These are phyloP conservation scores for Liriodendron chinense DNA, from an alignment of 164 flowering plant genomes.

Conservation along the genomic window DNA sequence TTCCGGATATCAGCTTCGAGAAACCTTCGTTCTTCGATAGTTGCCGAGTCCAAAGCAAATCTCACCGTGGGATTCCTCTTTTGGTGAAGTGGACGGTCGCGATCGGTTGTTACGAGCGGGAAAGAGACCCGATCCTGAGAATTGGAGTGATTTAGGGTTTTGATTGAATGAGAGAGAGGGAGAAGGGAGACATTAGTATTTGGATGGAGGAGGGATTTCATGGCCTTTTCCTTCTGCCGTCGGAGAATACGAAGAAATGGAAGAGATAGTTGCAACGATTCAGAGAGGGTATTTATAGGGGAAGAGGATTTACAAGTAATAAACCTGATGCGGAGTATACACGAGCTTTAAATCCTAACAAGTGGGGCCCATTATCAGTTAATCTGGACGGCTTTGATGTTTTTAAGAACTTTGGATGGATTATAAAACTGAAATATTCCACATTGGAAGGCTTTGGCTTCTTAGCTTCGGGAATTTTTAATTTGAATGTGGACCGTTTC, in stretches of 20 bases:
- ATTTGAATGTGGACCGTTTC: too few species aligned
- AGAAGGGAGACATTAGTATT: slow-evolving; percentile 18
- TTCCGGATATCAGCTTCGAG: slow-evolving; percentile 41
- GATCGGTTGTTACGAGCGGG: background rate
- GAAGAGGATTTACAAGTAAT: too few species aligned
- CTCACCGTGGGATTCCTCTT: slow-evolving; percentile 12
- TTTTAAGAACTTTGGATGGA: too few species aligned
- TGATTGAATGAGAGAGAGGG: slow-evolving; percentile 13
- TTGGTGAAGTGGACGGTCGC: slow-evolving; percentile 9
- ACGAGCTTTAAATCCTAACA: too few species aligned
- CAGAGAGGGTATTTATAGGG: background rate
- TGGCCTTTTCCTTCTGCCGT: slow-evolving; percentile 14
- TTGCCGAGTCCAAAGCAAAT: slow-evolving; percentile 37
- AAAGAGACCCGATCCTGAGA: slow-evolving; percentile 6
- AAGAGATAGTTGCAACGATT: background rate
- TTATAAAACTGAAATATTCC: too few species aligned
- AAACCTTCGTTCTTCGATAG: slow-evolving; percentile 44
- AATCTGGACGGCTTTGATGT: too few species aligned
- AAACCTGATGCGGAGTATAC: too few species aligned
- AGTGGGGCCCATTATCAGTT: too few species aligned
- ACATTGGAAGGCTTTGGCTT: too few species aligned
- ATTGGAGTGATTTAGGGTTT: background rate
- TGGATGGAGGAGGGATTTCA: slow-evolving; percentile 37
- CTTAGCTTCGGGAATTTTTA: too few species aligned
- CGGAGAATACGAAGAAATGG: background rate